Conservation (phyloP, 345 rosid species). For the Citrus maxima region DNA sequence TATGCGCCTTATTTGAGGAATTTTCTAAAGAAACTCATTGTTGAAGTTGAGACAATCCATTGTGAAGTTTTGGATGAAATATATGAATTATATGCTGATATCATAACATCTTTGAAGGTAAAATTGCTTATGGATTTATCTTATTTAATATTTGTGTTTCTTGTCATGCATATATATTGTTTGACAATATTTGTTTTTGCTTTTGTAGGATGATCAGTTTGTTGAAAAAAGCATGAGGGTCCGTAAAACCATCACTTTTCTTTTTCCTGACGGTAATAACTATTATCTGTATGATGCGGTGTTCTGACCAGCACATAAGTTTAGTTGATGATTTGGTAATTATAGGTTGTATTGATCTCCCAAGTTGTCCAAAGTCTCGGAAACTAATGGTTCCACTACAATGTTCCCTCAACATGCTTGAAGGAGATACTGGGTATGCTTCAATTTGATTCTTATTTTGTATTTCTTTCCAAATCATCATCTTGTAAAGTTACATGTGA, state of each 20-base stretch:
- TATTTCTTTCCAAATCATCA: not conserved
- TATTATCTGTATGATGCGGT: constrained; percentile 1
- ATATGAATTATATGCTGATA: constrained; percentile 56
- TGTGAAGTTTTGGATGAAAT: constrained; percentile 58
- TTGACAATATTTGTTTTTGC: not conserved
- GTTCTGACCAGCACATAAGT: not conserved
- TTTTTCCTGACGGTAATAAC: constrained; percentile 62
- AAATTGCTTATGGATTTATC: not conserved
- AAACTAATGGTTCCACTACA: constrained; percentile 54
- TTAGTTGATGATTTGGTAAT: constrained; percentile 9
- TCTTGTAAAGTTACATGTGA: not conserved
- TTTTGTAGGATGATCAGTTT: constrained; percentile 38
- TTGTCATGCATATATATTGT: constrained; percentile 5
- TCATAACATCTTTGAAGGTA: constrained; percentile 65
- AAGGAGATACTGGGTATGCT: constrained; percentile 86
- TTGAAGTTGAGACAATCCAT: constrained; percentile 56
- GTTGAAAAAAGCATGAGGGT: constrained; percentile 43
- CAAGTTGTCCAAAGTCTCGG: constrained; percentile 37
- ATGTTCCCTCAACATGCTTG: constrained; percentile 86
- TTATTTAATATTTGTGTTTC: not conserved
- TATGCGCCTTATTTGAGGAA: constrained; percentile 48
- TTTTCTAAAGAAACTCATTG: constrained; percentile 66
- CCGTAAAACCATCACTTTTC: constrained; percentile 66
- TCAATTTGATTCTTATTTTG: constrained; percentile 11
- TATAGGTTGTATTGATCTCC: constrained; percentile 42